phyloP scores from a whole-genome alignment of 2,329 filamentous ascomycete species.

The Trichoderma breve region DNA sequence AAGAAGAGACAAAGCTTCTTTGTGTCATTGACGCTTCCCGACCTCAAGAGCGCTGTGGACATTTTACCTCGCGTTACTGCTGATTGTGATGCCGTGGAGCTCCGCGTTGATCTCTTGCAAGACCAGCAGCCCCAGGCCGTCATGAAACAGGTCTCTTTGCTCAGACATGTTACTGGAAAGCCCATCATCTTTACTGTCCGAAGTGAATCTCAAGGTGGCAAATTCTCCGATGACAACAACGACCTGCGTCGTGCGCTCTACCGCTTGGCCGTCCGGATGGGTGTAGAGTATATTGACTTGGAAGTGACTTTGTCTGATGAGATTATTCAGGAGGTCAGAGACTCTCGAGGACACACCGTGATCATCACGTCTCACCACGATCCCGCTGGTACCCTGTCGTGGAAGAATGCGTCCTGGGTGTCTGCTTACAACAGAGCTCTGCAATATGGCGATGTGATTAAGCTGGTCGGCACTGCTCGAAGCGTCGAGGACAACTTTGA shows the following conservation, averaged over 20 bases:
- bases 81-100: constrained; percentile 88
- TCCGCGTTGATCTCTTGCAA: constrained; percentile 86
- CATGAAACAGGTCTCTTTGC: constrained; percentile 73
- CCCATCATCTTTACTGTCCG: constrained; percentile 93
- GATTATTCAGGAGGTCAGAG: constrained; percentile 67
- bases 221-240: constrained; percentile 74
- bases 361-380: constrained; percentile 98
- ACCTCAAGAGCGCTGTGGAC: constrained; percentile 61
- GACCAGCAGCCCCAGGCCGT: constrained; percentile 76
- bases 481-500: constrained; percentile 82
- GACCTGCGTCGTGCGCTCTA: constrained; percentile 75
- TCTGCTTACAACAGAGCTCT: constrained; percentile 85
- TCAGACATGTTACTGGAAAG: constrained; percentile 68
- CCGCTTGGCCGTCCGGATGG: constrained; percentile 73
- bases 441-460: constrained; percentile 89
- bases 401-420: constrained; percentile 92
- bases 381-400: constrained; percentile 72
- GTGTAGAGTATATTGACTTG: constrained; percentile 88
- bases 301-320: constrained; percentile 82
- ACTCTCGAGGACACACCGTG: constrained; percentile 67
- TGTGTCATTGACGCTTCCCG: constrained; percentile 81
- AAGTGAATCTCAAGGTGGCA: constrained; percentile 80
- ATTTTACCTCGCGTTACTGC: constrained; percentile 71
- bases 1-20: constrained; percentile 79
- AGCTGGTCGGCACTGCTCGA: constrained; percentile 81